A percentile compares a stretch with the other conserved stretches of the same genome.
These are phyloP conservation scores for Fagopyrum esculentum DNA, from an alignment of 148 eudicot species.

Conservation along the genomic window DNA sequence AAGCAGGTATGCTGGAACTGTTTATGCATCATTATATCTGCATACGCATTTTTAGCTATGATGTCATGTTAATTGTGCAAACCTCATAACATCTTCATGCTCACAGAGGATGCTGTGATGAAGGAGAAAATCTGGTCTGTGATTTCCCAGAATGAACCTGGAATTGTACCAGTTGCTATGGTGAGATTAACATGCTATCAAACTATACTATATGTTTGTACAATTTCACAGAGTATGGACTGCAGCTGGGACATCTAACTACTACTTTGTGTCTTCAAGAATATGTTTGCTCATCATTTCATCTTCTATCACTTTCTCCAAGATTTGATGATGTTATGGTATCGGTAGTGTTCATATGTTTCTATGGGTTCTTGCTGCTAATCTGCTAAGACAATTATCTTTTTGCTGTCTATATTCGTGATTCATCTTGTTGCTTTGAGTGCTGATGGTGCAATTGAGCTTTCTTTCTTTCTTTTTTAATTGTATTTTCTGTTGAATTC, in stretches of 20 bases:
- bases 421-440: not conserved
- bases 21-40: not conserved
- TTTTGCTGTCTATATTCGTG: not conserved
- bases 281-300: not conserved
- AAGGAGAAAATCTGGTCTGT: slow-evolving; percentile 89
- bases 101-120: slow-evolving; percentile 63
- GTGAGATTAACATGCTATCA: slow-evolving; percentile 25
- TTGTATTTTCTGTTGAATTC: not conserved
- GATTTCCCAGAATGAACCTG: slow-evolving; percentile 75
- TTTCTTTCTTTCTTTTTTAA: not conserved
- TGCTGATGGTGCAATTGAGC: not conserved
- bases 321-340: not conserved
- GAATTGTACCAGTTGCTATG: slow-evolving; percentile 72
- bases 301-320: not conserved
- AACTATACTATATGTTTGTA: not conserved
- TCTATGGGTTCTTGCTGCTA: not conserved
- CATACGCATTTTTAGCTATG: not conserved
- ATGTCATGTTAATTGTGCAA: slow-evolving; percentile 1
- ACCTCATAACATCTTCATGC: not conserved
- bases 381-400: not conserved
- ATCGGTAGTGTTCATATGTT: not conserved
- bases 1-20: slow-evolving; percentile 54
- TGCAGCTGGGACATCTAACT: not conserved
- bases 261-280: not conserved
- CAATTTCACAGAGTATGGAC: not conserved